Conservation (phyloP, 2,329 filamentous ascomycete species). For the Beauveria pseudobassiana region DNA sequence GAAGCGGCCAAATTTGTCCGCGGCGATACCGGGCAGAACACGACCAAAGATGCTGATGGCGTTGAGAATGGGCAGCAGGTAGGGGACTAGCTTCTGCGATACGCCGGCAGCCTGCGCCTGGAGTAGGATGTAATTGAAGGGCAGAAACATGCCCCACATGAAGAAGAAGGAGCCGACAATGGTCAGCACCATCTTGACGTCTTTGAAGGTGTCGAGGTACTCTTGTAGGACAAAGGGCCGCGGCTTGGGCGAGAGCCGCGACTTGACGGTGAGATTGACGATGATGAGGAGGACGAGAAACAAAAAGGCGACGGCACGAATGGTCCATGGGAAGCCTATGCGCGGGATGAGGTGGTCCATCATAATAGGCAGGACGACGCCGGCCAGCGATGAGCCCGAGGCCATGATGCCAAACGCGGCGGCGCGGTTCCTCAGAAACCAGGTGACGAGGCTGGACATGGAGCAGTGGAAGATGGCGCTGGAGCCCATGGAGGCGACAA, state of each 20-base stretch:
- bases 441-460: constrained; percentile 37
- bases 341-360: constrained; percentile 43
- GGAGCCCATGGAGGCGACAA: constrained; percentile 34
- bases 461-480: constrained; percentile 35
- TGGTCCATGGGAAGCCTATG: constrained; percentile 41
- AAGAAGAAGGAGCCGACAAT: constrained; percentile 44
- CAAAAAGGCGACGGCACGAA: constrained; percentile 39
- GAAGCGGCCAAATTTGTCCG: constrained; percentile 37
- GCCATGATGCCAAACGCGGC: constrained; percentile 47
- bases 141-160: constrained; percentile 47
- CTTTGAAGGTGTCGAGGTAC: constrained; percentile 38
- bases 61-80: constrained; percentile 51
- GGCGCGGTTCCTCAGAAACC: constrained; percentile 46
- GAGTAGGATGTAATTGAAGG: constrained; percentile 45
- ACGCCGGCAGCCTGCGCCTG: constrained; percentile 40
- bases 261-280: constrained; percentile 29
- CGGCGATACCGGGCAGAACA: constrained; percentile 42
- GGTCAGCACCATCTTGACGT: constrained; percentile 37
- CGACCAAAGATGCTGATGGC: constrained; percentile 44
- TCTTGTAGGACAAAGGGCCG: constrained; percentile 37
- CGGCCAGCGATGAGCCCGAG: constrained; percentile 47
- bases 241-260: constrained; percentile 37
- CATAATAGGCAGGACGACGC: constrained; percentile 54
- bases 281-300: constrained; percentile 32
- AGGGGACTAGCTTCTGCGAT: constrained; percentile 32